Evolutionary conservation across 1,139 yeast genomes (phyloP).

Genomic region (Lodderomyces parapsilosis): DNA sequence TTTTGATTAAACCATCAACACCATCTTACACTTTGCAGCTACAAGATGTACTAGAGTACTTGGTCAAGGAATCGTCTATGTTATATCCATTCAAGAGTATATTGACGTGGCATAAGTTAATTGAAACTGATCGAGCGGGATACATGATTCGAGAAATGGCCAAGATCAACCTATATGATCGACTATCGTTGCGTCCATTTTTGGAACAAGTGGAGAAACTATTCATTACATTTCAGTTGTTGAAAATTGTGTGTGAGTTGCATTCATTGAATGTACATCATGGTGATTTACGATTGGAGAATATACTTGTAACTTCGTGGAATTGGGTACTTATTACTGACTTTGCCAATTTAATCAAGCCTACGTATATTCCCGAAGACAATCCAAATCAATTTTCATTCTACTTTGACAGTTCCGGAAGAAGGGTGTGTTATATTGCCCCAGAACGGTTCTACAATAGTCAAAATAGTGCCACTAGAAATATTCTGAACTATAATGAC

Average conservation of each 20-base stretch:
- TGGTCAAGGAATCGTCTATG: slow-evolving; percentile 35
- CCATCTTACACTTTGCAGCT: slow-evolving; percentile 33
- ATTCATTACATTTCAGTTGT: slow-evolving; percentile 80
- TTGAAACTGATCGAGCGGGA: slow-evolving; percentile 92
- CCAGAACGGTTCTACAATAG: slow-evolving; percentile 78
- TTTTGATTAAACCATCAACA: slow-evolving; percentile 73
- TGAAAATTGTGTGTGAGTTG: slow-evolving; percentile 58
- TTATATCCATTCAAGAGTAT: slow-evolving; percentile 59
- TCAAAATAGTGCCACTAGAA: slow-evolving; percentile 17
- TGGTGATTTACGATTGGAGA: slow-evolving; percentile 92
- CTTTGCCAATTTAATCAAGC: slow-evolving; percentile 76
- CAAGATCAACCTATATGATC: slow-evolving; percentile 76
- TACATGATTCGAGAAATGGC: slow-evolving; percentile 82
- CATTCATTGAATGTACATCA: slow-evolving; percentile 67
- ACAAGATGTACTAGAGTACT: slow-evolving; percentile 31
- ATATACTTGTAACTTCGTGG: slow-evolving; percentile 83
- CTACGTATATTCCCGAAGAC: slow-evolving; percentile 83
- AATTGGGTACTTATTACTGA: slow-evolving; percentile 84
- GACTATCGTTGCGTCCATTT: slow-evolving; percentile 86
- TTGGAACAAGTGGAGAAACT: slow-evolving; percentile 76
- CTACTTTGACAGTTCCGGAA: slow-evolving; percentile 84
- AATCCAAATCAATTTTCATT: slow-evolving; percentile 94
- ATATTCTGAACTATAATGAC: slow-evolving; percentile 23
- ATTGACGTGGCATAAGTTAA: slow-evolving; percentile 66
- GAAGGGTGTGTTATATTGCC: slow-evolving; percentile 87